phyloP scores from a whole-genome alignment of 352 stramenopile genomes.

The Phytophthora hybrid region DNA sequence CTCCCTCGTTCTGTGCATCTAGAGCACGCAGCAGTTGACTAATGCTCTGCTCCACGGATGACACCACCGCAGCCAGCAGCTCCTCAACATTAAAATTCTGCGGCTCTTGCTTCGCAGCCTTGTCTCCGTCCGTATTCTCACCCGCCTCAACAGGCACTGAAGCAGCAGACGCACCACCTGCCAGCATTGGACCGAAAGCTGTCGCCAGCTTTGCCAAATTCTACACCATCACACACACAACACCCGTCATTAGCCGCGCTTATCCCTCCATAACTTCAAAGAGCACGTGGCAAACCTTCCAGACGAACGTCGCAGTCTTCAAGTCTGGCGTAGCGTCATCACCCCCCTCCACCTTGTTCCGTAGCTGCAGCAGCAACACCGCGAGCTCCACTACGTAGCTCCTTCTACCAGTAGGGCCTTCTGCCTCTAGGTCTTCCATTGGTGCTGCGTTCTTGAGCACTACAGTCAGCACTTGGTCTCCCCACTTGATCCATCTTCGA shows the following conservation, averaged over 20 bases:
- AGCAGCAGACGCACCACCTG: neutral
- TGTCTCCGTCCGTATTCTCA: neutral
- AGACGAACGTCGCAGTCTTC: slow-evolving; percentile 57
- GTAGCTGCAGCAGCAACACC: slow-evolving; percentile 30
- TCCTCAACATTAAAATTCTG: slow-evolving; percentile 42
- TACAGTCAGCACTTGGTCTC: slow-evolving; percentile 34
- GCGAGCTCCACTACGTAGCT: slow-evolving; percentile 29
- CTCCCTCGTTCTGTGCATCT: slow-evolving; percentile 1
- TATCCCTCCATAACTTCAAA: neutral
- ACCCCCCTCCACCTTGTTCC: slow-evolving; percentile 23
- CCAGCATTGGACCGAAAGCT: slow-evolving; percentile 31
- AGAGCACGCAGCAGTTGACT: slow-evolving; percentile 25
- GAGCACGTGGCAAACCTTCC: slow-evolving; percentile 46
- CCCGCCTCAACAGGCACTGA: neutral
- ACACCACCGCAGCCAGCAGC: slow-evolving; percentile 36
- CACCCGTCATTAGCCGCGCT: neutral
- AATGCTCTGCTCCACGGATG: slow-evolving; percentile 41
- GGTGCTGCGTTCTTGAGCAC: slow-evolving; percentile 23
- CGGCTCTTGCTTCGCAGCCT: neutral
- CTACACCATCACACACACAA: slow-evolving; percentile 26
- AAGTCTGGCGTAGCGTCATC: slow-evolving; percentile 32
- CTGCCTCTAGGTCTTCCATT: neutral
- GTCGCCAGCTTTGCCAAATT: slow-evolving; percentile 58
- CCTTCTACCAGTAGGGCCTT: neutral
- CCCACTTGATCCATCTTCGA: slow-evolving; percentile 40